phyloP scores from a whole-genome alignment of 192 early-diverging fungal species.

The Coemansia sp. region DNA sequence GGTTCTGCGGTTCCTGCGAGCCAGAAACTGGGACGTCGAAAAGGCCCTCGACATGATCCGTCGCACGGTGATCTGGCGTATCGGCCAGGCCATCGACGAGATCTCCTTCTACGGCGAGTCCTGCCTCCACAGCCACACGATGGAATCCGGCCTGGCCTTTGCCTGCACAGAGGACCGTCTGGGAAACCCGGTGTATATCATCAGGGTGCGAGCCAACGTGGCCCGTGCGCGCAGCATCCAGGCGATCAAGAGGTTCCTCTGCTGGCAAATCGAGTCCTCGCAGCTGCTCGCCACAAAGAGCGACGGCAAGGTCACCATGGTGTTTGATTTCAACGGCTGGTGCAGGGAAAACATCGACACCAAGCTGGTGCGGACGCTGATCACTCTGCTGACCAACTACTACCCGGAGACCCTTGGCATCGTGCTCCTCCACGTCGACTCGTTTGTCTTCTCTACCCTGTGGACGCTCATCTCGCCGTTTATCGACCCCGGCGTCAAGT shows the following conservation, averaged over 20 bases:
- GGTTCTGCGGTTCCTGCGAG: constrained; percentile 76
- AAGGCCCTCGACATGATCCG: constrained; percentile 68
- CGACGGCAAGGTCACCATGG: constrained; percentile 62
- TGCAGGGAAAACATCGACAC: constrained; percentile 72
- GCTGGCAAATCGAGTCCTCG: constrained; percentile 61
- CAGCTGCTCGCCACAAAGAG: constrained; percentile 53
- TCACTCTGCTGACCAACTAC: constrained; percentile 76
- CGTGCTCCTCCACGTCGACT: constrained; percentile 72
- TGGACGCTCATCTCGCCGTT: constrained; percentile 83
- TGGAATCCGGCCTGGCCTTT: constrained; percentile 56
- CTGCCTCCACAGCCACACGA: constrained; percentile 50
- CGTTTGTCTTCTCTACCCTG: constrained; percentile 76
- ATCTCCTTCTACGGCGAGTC: constrained; percentile 59
- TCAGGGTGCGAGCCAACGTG: constrained; percentile 55
- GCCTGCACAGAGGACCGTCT: constrained; percentile 53
- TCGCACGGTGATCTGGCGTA: constrained; percentile 68
- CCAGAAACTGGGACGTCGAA: constrained; percentile 79
- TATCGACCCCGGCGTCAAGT: constrained; percentile 83
- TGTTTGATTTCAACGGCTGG: constrained; percentile 78
- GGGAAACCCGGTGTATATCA: constrained; percentile 54
- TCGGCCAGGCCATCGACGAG: constrained; percentile 56
- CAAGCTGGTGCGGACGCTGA: constrained; percentile 69
- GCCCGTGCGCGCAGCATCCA: constrained; percentile 54
- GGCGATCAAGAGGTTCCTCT: constrained; percentile 60
- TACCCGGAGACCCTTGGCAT: constrained; percentile 86